A percentile compares a stretch with the other conserved stretches of the same genome.
Evolutionary conservation across 2,329 filamentous ascomycete species (phyloP).

Genomic region (Xylaria sp.): DNA sequence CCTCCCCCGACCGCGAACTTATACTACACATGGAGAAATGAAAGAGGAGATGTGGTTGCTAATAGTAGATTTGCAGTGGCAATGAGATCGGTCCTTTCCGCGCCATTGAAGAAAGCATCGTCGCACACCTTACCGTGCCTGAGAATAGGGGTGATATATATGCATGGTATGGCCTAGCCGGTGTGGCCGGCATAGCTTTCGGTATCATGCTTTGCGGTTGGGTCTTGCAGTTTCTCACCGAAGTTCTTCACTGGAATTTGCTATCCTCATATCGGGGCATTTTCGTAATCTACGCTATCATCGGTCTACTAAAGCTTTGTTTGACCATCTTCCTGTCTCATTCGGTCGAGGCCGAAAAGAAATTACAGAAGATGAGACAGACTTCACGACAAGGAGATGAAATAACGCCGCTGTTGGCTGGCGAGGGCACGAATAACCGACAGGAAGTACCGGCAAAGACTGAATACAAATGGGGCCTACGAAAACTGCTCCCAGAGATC

Average conservation of each 20-base stretch:
- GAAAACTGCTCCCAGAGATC: conserved; percentile 65
- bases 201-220: conserved; percentile 69
- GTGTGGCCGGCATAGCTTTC: conserved; percentile 68
- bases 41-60: neutral
- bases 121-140: conserved; percentile 65
- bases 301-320: conserved; percentile 68
- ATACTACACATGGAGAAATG: no score
- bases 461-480: conserved; percentile 29
- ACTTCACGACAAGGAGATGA: conserved; percentile 31
- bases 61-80: conserved; percentile 55
- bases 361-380: conserved; percentile 32
- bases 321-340: conserved; percentile 61
- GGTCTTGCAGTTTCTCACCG: conserved; percentile 63
- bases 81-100: conserved; percentile 73
- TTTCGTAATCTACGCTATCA: conserved; percentile 66
- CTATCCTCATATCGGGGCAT: conserved; percentile 52
- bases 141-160: conserved; percentile 65
- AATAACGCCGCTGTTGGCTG: conserved; percentile 40
- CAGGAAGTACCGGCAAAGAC: conserved; percentile 7
- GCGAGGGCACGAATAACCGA: neutral
- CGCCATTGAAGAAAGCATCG: conserved; percentile 69
- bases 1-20: neutral
- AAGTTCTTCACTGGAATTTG: conserved; percentile 42
- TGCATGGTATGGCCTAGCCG: conserved; percentile 70
- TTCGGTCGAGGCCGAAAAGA: conserved; percentile 50